These are phyloP conservation scores for Boletus insuetus DNA, from an alignment of 768 basidiomycete species.

Conservation along the genomic window DNA sequence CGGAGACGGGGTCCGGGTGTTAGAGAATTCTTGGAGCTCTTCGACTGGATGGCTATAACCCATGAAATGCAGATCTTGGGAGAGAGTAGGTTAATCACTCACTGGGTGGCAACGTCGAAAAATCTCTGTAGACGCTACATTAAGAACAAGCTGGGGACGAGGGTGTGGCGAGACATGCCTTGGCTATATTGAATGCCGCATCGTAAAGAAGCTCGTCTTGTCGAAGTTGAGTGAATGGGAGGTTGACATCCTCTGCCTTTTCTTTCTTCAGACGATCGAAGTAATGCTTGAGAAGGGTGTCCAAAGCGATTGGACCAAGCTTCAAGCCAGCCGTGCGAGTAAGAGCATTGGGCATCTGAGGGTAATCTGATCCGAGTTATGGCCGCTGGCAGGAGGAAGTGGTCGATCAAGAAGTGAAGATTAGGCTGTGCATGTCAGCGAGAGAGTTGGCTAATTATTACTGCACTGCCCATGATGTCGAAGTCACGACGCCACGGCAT, in stretches of 20 bases:
- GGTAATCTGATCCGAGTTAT: not conserved
- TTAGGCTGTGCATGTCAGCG: too few relatives aligned
- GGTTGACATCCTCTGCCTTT: slow-evolving; percentile 30
- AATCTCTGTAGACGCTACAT: slow-evolving; percentile 52
- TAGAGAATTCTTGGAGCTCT: slow-evolving; percentile 75
- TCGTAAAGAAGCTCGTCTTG: slow-evolving; percentile 81
- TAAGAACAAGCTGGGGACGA: not conserved
- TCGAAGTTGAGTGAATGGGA: slow-evolving; percentile 47
- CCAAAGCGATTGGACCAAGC: slow-evolving; percentile 70
- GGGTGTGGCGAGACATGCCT: slow-evolving; percentile 41
- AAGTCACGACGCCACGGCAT: too few relatives aligned
- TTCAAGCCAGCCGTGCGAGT: slow-evolving; percentile 60
- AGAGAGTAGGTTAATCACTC: slow-evolving; percentile 24
- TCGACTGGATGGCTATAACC: slow-evolving; percentile 73
- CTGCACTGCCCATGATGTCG: too few relatives aligned
- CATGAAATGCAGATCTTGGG: not conserved
- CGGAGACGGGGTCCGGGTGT: slow-evolving; percentile 79
- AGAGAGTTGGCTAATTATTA: too few relatives aligned
- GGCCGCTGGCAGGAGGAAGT: too few relatives aligned
- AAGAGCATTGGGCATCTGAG: slow-evolving; percentile 48
- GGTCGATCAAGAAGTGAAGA: too few relatives aligned
- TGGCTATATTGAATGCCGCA: slow-evolving; percentile 71
- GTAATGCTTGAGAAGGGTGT: slow-evolving; percentile 84
- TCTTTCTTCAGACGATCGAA: slow-evolving; percentile 60
- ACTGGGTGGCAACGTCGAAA: slow-evolving; percentile 69